Evolutionary conservation across 2,329 filamentous ascomycete species (phyloP), one percentile per base, ranked within the genome.

Genomic region (Pseudogymnoascus sp.): DNA sequence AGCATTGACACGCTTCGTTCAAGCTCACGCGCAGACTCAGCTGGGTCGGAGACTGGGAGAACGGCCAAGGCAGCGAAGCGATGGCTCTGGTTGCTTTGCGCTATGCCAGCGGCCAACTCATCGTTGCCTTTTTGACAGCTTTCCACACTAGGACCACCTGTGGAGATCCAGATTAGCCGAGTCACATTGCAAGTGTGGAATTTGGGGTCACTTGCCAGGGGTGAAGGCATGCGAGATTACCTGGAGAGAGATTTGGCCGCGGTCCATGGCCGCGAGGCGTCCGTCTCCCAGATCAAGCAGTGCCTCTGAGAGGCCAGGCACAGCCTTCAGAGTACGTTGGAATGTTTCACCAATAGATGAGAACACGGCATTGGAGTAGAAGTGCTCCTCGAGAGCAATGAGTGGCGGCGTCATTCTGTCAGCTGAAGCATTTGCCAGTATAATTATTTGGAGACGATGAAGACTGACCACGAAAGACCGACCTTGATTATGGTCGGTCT

Each of bases 11-110:
- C 73, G 64, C 76, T 78, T 4, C 73, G 68, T 44, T 69, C 67
- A 1, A 76, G 67, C 62, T 76, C 75, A 4, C 64, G 65, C 0
- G 73, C 77, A 0, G 76, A 70, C 42, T 71, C 66, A 60, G 67
- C 59, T 8, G 76, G 75, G n/a, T 77, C 67, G 1, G 63, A 62
- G 69, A 77, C 75, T 0, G 77, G 75, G 1, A 80, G 69, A 37
- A 76, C 67, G 6, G 77, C 77, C 64, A 80, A 75, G 6, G 73
- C 77, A 2, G 74, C 73, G 50, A 78, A 75, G 38, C 75, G 77
- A 36, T 70, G 71, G 14, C 44, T 50, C 11, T 50, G 44, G 2
- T 71, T 70, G 38, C 74, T 61, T 23, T 63, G 36, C 2, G 63
- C 28, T 16, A 76, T 68, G 5, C 70, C 70, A 1, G 65, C 40